A percentile compares a stretch with the other conserved stretches of the same genome.
Evolutionary conservation across 352 stramenopile species (phyloP).

Genomic region (Globisporangium cystogenes): DNA sequence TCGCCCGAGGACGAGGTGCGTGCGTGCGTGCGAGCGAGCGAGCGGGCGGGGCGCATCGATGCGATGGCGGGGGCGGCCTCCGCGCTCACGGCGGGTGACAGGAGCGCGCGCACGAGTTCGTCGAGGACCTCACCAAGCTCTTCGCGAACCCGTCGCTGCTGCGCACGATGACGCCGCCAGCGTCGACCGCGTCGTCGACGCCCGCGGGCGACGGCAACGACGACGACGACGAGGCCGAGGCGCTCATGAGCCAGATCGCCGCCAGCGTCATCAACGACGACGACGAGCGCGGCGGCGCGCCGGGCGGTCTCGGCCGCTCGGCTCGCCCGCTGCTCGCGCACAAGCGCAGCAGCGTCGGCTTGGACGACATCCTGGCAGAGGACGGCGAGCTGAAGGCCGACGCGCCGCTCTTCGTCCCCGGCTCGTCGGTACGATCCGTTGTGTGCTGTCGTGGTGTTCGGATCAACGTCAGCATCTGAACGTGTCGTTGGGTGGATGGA

Average conservation of each 20-base stretch:
- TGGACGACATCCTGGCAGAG: slow-evolving; percentile 28
- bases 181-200: background rate
- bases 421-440: slow-evolving; percentile 14
- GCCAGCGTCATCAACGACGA: slow-evolving; percentile 20
- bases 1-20: slow-evolving; percentile 64
- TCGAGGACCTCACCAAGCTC: slow-evolving; percentile 61
- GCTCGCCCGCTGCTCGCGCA: background rate
- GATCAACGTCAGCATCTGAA: background rate
- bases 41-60: background rate
- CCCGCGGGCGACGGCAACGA: no score
- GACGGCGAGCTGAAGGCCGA: slow-evolving; percentile 71
- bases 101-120: slow-evolving; percentile 62
- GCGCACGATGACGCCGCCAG: slow-evolving; percentile 20
- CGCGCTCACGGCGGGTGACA: slow-evolving; percentile 9
- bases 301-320: no score
- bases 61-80: background rate
- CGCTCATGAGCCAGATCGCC: slow-evolving; percentile 13
- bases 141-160: slow-evolving; percentile 51
- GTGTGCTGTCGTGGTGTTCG: no score
- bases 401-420: slow-evolving; percentile 63
- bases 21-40: background rate
- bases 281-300: slow-evolving; percentile 11
- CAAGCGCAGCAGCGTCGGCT: slow-evolving; percentile 5
- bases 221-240: slow-evolving; percentile 14
- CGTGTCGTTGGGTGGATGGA: background rate